Evolutionary conservation across 2,329 filamentous ascomycete genomes (phyloP).

Genomic region (Paecilomyces sp.): DNA sequence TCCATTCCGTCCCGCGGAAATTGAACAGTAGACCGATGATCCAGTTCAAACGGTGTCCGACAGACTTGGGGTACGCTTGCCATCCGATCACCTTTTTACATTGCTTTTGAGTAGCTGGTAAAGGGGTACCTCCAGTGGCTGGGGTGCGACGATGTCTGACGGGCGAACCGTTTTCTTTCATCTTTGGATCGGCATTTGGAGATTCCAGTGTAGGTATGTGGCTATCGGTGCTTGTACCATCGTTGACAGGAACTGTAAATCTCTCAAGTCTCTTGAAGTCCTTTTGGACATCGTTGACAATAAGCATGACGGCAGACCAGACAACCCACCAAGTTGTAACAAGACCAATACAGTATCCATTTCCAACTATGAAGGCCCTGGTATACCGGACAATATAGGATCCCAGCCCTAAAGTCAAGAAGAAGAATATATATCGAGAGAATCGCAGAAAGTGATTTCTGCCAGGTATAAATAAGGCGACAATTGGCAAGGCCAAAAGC

Average conservation of each 20-base stretch:
- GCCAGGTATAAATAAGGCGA: constrained; percentile 47
- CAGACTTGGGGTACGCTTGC: constrained; percentile 47
- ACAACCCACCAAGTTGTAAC: constrained; percentile 48
- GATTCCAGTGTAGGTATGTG: background rate
- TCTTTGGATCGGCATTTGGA: background rate
- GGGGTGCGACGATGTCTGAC: background rate
- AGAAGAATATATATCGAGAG: constrained; percentile 40
- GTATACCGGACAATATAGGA: constrained; percentile 37
- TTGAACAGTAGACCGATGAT: constrained; percentile 49
- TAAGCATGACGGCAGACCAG: constrained; percentile 46
- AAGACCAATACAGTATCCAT: constrained; percentile 50
- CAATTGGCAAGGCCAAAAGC: constrained; percentile 30
- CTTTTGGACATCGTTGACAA: constrained; percentile 49
- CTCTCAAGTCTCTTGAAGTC: constrained; percentile 52
- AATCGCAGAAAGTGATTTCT: constrained; percentile 18
- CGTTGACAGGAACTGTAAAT: background rate
- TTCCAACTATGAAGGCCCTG: constrained; percentile 43
- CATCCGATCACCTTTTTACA: constrained; percentile 34
- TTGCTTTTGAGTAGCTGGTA: background rate
- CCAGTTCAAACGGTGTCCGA: constrained; percentile 52
- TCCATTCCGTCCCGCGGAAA: constrained; percentile 56
- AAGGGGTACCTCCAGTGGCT: background rate
- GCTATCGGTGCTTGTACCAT: background rate
- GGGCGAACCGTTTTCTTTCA: background rate
- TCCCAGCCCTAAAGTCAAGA: constrained; percentile 35